A percentile compares a stretch with the other conserved stretches of the same genome.
phyloP scores from a whole-genome alignment of 2,329 filamentous ascomycete genomes.

The Aureobasidium zeae region DNA sequence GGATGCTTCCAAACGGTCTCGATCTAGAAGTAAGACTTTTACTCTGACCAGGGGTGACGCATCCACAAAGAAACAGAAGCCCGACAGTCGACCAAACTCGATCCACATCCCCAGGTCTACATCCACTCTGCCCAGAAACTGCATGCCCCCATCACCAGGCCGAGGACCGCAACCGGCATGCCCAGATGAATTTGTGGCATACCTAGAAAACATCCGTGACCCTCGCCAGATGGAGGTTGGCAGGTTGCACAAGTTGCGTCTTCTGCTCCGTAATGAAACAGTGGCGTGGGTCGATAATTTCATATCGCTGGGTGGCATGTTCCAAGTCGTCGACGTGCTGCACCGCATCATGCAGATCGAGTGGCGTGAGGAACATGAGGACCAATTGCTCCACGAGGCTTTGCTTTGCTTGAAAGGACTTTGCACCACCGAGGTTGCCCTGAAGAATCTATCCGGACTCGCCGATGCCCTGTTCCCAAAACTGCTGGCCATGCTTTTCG shows the following conservation, averaged over 20 bases:
- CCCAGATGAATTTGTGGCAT: constrained; percentile 76
- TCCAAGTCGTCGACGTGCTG: constrained; percentile 75
- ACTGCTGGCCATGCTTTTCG: constrained; percentile 80
- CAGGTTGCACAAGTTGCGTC: constrained; percentile 82
- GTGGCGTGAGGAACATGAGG: constrained; percentile 97
- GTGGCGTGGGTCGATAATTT: constrained; percentile 93
- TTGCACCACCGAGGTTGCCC: constrained; percentile 79
- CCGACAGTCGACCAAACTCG: constrained; percentile 48
- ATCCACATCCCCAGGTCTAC: constrained; percentile 48
- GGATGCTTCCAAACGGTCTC: constrained; percentile 26
- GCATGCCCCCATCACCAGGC: constrained; percentile 21
- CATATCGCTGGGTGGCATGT: constrained; percentile 81
- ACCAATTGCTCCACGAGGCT: constrained; percentile 82
- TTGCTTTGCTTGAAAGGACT: constrained; percentile 88
- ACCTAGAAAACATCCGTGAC: constrained; percentile 70
- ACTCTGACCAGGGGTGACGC: constrained; percentile 61
- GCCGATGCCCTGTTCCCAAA: constrained; percentile 77
- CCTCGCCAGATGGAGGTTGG: constrained; percentile 85
- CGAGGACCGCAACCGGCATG: constrained; percentile 58
- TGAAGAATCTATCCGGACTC: constrained; percentile 71
- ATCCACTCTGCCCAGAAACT: constrained; percentile 20
- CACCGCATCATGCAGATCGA: constrained; percentile 92
- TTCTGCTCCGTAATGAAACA: constrained; percentile 86
- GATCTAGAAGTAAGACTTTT: constrained; percentile 65
- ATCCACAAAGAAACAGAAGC: constrained; percentile 69